A percentile compares a stretch with the other conserved stretches of the same genome.
Evolutionary conservation across 1,284 basidiomycete species (phyloP).

Genomic region (Lentinula novae-zelandiae): DNA sequence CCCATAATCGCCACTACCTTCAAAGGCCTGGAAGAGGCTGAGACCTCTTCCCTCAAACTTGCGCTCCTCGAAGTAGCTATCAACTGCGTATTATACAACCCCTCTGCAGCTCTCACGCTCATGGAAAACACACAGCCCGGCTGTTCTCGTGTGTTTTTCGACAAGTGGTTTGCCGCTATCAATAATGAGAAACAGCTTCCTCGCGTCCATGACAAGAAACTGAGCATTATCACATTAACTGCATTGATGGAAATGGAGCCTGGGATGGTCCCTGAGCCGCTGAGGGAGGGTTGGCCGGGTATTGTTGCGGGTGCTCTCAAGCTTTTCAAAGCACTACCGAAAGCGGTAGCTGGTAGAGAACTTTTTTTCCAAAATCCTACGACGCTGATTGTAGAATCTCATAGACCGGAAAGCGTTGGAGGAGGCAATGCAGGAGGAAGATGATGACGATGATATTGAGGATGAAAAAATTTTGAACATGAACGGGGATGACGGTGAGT

Average conservation of each 20-base stretch:
- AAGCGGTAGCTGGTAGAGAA: slow-evolving; percentile 59
- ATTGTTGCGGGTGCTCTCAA: slow-evolving; percentile 68
- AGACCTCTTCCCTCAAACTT: slow-evolving; percentile 66
- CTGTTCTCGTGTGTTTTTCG: slow-evolving; percentile 68
- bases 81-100: slow-evolving; percentile 85
- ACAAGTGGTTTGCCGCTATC: slow-evolving; percentile 75
- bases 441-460: slow-evolving; percentile 55
- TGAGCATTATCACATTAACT: slow-evolving; percentile 74
- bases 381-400: not conserved
- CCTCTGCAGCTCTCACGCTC: slow-evolving; percentile 68
- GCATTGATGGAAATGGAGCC: slow-evolving; percentile 69
- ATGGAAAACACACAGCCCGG: slow-evolving; percentile 66
- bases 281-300: slow-evolving; percentile 69
- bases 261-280: slow-evolving; percentile 47
- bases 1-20: slow-evolving; percentile 62
- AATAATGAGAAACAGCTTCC: slow-evolving; percentile 58
- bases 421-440: slow-evolving; percentile 53
- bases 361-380: not conserved
- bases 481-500: slow-evolving; percentile 67
- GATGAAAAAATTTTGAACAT: slow-evolving; percentile 65
- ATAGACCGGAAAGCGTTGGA: slow-evolving; percentile 67
- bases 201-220: slow-evolving; percentile 90
- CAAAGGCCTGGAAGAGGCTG: slow-evolving; percentile 50
- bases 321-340: slow-evolving; percentile 73
- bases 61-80: slow-evolving; percentile 82